Conservation (phyloP, 805 yeast species). For the Candida peoriensis region DNA sequence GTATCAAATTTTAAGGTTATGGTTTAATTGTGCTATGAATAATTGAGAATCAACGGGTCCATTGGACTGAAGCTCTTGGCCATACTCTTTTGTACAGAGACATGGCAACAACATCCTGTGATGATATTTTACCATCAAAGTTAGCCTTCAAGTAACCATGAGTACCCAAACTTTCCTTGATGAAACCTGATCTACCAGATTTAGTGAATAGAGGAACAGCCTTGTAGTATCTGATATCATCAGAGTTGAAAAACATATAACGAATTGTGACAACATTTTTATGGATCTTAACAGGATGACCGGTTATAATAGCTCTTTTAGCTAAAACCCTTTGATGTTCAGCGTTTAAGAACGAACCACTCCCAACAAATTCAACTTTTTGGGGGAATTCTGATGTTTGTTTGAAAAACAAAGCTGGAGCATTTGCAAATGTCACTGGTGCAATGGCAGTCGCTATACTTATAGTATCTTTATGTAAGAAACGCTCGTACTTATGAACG, state of each 20-base stretch:
- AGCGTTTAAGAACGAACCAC: slow-evolving; percentile 83
- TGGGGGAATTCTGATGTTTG: slow-evolving; percentile 40
- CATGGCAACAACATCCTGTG: slow-evolving; percentile 94
- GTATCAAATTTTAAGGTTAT: too few relatives aligned
- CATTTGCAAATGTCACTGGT: slow-evolving; percentile 77
- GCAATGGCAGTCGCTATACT: slow-evolving; percentile 83
- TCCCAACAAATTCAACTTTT: slow-evolving; percentile 68
- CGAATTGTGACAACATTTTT: slow-evolving; percentile 87
- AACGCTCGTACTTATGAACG: slow-evolving; percentile 82
- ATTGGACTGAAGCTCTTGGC: slow-evolving; percentile 53
- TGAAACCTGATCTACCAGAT: slow-evolving; percentile 89
- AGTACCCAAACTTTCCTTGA: slow-evolving; percentile 94
- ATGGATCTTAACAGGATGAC: slow-evolving; percentile 94
- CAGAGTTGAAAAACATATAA: slow-evolving; percentile 93
- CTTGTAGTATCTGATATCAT: slow-evolving; percentile 85
- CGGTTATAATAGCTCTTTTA: slow-evolving; percentile 85
- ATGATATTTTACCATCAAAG: slow-evolving; percentile 82
- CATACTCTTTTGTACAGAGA: slow-evolving; percentile 89
- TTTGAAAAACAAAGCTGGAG: slow-evolving; percentile 82
- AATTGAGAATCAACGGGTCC: slow-evolving; percentile 29
- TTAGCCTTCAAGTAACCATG: slow-evolving; percentile 97
- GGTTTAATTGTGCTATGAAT: too few relatives aligned
- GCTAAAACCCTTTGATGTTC: slow-evolving; percentile 83
- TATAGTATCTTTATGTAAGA: slow-evolving; percentile 69
- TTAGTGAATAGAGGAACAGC: slow-evolving; percentile 90